Percentiles rank a stretch among this genome's conserved stretches.
phyloP scores from a whole-genome alignment of 2,329 filamentous ascomycete genomes.

The Torrubiellomyces zombiae region DNA sequence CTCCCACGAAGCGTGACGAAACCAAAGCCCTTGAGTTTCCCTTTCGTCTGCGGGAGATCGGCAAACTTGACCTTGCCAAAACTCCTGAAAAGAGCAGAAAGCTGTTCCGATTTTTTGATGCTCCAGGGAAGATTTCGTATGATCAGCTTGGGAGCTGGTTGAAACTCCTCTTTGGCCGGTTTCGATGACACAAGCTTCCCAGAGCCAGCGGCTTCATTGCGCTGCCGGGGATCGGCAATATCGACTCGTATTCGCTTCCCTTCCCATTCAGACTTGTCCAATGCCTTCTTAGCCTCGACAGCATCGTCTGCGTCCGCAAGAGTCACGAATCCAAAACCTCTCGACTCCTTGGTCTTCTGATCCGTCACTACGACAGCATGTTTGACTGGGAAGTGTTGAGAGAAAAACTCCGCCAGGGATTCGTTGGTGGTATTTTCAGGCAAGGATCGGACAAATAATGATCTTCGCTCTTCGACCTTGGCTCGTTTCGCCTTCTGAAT shows the following conservation, averaged over 20 bases:
- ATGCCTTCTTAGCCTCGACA: slow-evolving; percentile 58
- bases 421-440: slow-evolving; percentile 66
- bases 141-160: slow-evolving; percentile 60
- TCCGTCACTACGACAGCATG: slow-evolving; percentile 89
- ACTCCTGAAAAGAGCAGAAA: slow-evolving; percentile 63
- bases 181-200: slow-evolving; percentile 25
- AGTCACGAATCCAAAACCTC: slow-evolving; percentile 92
- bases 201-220: slow-evolving; percentile 35
- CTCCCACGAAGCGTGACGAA: slow-evolving; percentile 78
- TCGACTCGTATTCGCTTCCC: slow-evolving; percentile 76
- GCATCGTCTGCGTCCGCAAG: slow-evolving; percentile 91
- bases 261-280: slow-evolving; percentile 62
- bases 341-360: slow-evolving; percentile 67
- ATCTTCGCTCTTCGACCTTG: slow-evolving; percentile 43
- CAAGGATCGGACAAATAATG: slow-evolving; percentile 83
- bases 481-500: slow-evolving; percentile 32
- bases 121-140: slow-evolving; percentile 93
- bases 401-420: slow-evolving; percentile 74
- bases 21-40: slow-evolving; percentile 71
- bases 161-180: slow-evolving; percentile 39
- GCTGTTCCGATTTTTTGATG: slow-evolving; percentile 70
- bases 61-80: slow-evolving; percentile 86
- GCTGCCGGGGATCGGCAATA: slow-evolving; percentile 69
- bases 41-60: slow-evolving; percentile 64
- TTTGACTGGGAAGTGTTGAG: slow-evolving; percentile 84